A percentile compares a stretch with the other conserved stretches of the same genome.
Conservation (phyloP, 2,329 filamentous ascomycete species). For the Neonectria punicea region DNA sequence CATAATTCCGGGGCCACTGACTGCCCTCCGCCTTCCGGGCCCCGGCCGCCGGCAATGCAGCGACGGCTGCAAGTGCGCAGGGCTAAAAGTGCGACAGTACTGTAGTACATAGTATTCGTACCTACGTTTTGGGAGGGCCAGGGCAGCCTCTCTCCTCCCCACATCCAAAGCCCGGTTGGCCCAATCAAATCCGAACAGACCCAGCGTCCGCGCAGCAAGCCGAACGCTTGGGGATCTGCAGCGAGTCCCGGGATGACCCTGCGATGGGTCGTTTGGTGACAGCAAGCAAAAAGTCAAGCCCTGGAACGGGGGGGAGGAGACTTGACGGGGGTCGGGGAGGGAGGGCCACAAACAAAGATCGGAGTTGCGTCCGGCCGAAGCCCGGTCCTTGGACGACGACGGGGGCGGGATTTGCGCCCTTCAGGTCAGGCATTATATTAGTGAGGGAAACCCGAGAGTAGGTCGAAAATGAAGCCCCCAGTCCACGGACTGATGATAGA, state of each 20-base stretch:
- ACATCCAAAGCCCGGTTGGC: not conserved
- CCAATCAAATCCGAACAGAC: not conserved
- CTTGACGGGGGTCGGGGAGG: too few relatives aligned
- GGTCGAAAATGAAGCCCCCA: conserved; percentile 1
- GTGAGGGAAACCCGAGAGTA: not conserved
- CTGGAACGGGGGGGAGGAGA: not conserved
- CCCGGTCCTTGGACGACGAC: not conserved
- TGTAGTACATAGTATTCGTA: too few relatives aligned
- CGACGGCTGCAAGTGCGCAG: conserved; percentile 1
- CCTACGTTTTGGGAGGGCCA: too few relatives aligned
- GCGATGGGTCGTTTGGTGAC: not conserved
- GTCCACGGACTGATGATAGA: conserved; percentile 12
- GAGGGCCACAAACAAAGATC: not conserved
- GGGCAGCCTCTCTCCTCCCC: not conserved
- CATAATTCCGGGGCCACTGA: conserved; percentile 20
- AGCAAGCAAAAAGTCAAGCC: not conserved
- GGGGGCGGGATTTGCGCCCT: not conserved
- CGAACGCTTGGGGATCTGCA: not conserved
- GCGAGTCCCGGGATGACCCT: not conserved
- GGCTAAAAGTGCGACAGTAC: not conserved
- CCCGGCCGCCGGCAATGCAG: conserved; percentile 15
- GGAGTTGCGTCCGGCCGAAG: conserved; percentile 1
- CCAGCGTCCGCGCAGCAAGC: not conserved
- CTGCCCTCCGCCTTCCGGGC: conserved; percentile 8
- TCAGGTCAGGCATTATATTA: not conserved